phyloP scores from a whole-genome alignment of 495 filamentous ascomycete genomes.

The Trichoderma erinaceum region DNA sequence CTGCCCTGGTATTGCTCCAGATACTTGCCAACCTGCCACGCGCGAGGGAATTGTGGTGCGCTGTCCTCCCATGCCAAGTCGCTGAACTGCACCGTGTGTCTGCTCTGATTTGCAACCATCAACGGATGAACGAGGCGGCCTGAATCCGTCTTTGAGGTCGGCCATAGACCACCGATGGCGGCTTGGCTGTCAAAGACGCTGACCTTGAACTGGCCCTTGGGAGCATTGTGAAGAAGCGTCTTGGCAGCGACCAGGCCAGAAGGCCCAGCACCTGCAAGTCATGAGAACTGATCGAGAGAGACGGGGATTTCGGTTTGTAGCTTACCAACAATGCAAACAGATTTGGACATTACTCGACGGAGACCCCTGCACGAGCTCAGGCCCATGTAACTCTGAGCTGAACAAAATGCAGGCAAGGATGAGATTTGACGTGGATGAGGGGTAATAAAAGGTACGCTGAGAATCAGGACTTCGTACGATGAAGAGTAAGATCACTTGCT shows the following conservation, averaged over 20 bases:
- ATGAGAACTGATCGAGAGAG: slow-evolving; percentile 2
- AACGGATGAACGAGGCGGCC: slow-evolving; percentile 51
- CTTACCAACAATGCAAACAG: slow-evolving; percentile 62
- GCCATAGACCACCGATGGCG: slow-evolving; percentile 75
- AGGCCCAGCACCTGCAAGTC: slow-evolving; percentile 60
- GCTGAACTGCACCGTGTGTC: slow-evolving; percentile 72
- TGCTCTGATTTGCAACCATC: slow-evolving; percentile 76
- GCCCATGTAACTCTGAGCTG: background rate
- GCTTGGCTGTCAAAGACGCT: slow-evolving; percentile 62
- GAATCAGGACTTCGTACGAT: background rate
- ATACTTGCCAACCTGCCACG: slow-evolving; percentile 72
- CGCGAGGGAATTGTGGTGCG: slow-evolving; percentile 60
- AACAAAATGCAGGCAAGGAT: background rate
- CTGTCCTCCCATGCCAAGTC: slow-evolving; percentile 61
- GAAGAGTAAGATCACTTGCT: background rate
- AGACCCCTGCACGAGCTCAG: slow-evolving; percentile 7
- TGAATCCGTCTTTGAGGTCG: slow-evolving; percentile 35
- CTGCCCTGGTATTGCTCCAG: slow-evolving; percentile 53
- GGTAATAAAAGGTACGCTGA: background rate
- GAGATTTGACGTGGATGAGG: background rate
- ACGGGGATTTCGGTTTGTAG: slow-evolving; percentile 15
- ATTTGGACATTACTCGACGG: slow-evolving; percentile 38
- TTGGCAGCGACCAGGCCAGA: slow-evolving; percentile 79
- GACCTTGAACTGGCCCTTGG: slow-evolving; percentile 54
- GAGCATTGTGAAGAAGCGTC: slow-evolving; percentile 58